These are phyloP conservation scores for Phytophthora lateralis DNA, from an alignment of 352 stramenopile species.

Conservation along the genomic window DNA sequence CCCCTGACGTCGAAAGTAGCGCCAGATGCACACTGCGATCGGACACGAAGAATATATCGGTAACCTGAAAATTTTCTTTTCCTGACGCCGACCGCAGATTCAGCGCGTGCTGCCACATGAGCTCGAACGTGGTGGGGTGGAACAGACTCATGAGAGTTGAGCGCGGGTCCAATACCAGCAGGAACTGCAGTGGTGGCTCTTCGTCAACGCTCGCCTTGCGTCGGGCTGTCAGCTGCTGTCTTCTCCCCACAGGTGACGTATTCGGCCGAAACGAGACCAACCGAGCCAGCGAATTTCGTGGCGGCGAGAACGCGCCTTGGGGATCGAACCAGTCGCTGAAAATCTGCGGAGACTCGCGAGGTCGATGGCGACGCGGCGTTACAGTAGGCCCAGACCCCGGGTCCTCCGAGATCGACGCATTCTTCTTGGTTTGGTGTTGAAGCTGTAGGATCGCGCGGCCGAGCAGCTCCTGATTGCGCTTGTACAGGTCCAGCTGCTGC, in stretches of 20 bases:
- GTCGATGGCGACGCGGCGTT: neutral
- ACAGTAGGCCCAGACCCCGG: neutral
- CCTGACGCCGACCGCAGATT: constrained; percentile 19
- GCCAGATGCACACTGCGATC: constrained; percentile 30
- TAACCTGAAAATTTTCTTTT: constrained; percentile 9
- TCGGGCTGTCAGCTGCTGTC: constrained; percentile 5
- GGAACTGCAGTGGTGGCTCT: constrained; percentile 31
- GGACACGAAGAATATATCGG: constrained; percentile 30
- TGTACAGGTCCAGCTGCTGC: constrained; percentile 27
- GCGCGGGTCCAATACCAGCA: constrained; percentile 31
- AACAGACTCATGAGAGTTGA: constrained; percentile 30
- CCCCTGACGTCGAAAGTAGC: constrained; percentile 26
- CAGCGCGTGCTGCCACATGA: constrained; percentile 34
- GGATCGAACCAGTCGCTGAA: constrained; percentile 38
- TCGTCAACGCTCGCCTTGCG: constrained; percentile 10
- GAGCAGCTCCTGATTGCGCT: constrained; percentile 26
- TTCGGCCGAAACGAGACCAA: constrained; percentile 34
- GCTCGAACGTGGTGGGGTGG: constrained; percentile 28
- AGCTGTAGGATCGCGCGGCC: constrained; percentile 1
- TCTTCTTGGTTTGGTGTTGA: constrained; percentile 4
- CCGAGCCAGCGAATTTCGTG: constrained; percentile 13
- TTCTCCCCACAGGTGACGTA: constrained; percentile 15
- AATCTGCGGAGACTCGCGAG: constrained; percentile 16
- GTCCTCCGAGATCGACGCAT: neutral
- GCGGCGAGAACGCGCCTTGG: constrained; percentile 4